Percentiles rank a stretch among this genome's conserved stretches.
Conservation (phyloP, 1,284 basidiomycete species). For the Somion occarium region DNA sequence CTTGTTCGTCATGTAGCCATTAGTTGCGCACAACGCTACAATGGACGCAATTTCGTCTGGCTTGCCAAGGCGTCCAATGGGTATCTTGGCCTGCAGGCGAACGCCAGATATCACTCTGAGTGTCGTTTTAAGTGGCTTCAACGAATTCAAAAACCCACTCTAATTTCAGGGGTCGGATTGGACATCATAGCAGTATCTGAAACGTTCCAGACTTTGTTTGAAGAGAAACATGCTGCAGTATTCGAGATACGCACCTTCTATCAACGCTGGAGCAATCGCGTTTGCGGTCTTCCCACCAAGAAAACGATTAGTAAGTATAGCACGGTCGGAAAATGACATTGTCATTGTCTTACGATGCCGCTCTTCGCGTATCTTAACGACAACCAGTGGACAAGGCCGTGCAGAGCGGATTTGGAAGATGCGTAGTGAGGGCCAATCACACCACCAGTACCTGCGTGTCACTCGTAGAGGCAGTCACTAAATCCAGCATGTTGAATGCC, state of each 20-base stretch:
- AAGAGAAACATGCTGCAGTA: neutral
- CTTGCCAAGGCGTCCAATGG: constrained; percentile 45
- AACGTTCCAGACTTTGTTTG: neutral
- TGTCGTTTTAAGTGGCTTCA: neutral
- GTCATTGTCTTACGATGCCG: constrained; percentile 43
- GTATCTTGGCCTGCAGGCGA: constrained; percentile 38
- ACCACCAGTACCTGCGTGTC: constrained; percentile 36
- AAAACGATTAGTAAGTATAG: neutral
- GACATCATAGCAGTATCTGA: constrained; percentile 45
- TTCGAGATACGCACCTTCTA: constrained; percentile 30
- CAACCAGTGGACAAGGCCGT: constrained; percentile 53
- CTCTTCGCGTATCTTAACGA: constrained; percentile 46
- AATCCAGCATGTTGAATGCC: neutral
- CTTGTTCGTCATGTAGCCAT: constrained; percentile 55
- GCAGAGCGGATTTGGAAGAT: constrained; percentile 50
- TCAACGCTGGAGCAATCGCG: constrained; percentile 48
- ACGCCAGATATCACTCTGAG: neutral
- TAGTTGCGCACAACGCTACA: constrained; percentile 43
- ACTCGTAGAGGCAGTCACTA: neutral
- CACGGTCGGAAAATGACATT: too few relatives aligned
- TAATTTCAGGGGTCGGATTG: constrained; percentile 27
- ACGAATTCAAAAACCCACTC: constrained; percentile 25
- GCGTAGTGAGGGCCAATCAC: constrained; percentile 54
- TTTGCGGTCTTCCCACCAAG: constrained; percentile 39
- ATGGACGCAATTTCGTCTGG: constrained; percentile 47